Evolutionary conservation across 2,329 filamentous ascomycete genomes (phyloP).

Genomic region (Fusarium siculi): DNA sequence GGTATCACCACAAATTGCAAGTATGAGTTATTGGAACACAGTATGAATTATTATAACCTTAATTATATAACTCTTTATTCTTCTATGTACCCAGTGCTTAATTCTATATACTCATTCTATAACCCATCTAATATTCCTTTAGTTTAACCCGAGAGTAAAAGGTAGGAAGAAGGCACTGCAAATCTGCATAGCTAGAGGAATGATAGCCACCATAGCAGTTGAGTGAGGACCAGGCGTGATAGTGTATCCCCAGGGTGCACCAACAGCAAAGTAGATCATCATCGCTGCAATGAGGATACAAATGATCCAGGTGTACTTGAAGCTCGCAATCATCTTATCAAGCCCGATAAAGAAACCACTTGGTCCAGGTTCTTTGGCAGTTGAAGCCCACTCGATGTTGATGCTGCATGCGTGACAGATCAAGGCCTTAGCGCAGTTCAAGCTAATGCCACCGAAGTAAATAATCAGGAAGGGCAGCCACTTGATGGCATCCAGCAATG

Average conservation of each 20-base stretch:
- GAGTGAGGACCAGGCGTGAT: conserved; percentile 40
- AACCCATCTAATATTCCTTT: background rate
- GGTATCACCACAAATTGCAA: no score
- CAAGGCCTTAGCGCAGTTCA: conserved; percentile 43
- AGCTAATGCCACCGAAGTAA: conserved; percentile 45
- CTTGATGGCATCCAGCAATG: conserved; percentile 39
- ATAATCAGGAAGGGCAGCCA: conserved; percentile 45
- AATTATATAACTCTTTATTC: no score
- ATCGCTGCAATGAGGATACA: conserved; percentile 36
- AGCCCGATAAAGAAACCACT: conserved; percentile 48
- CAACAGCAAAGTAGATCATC: conserved; percentile 44
- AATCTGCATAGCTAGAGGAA: conserved; percentile 42
- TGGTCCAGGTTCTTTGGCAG: conserved; percentile 43
- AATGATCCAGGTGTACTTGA: conserved; percentile 50
- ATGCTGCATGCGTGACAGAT: conserved; percentile 42
- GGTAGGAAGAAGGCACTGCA: conserved; percentile 39
- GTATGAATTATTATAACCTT: no score
- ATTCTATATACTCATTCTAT: no score
- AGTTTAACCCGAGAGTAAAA: conserved; percentile 39
- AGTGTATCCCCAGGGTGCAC: conserved; percentile 39
- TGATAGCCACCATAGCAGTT: conserved; percentile 40
- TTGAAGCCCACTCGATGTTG: conserved; percentile 46
- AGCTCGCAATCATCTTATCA: conserved; percentile 58
- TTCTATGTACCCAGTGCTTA: no score
- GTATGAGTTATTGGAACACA: no score